These are phyloP conservation scores for Fistulifera pelliculosa DNA, from an alignment of 108 stramenopile genomes.

Conservation along the genomic window DNA sequence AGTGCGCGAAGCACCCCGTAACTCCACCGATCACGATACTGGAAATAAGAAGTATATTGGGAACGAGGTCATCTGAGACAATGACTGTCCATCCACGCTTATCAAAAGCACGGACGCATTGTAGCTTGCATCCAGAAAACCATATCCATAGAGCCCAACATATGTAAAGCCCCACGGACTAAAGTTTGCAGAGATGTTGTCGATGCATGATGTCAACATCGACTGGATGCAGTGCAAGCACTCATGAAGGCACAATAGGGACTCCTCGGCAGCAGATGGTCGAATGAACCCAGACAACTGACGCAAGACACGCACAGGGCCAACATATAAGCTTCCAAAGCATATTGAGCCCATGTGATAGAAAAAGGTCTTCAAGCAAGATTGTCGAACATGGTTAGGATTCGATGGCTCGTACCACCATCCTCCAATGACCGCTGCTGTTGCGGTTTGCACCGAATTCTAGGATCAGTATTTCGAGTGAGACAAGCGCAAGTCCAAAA, in stretches of 20 bases:
- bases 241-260: background rate
- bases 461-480: too few species aligned
- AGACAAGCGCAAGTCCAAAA: too few species aligned
- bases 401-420: constrained; percentile 76
- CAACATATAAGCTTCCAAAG: constrained; percentile 62
- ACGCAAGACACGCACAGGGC: constrained; percentile 7
- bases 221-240: constrained; percentile 50
- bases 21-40: constrained; percentile 34
- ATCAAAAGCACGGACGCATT: constrained; percentile 68
- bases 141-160: constrained; percentile 66
- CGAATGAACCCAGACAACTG: constrained; percentile 9
- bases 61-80: constrained; percentile 58
- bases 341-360: constrained; percentile 77
- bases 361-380: constrained; percentile 66
- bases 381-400: constrained; percentile 32
- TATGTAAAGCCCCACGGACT: constrained; percentile 75
- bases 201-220: constrained; percentile 51
- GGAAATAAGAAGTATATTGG: constrained; percentile 45
- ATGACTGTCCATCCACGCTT: constrained; percentile 69
- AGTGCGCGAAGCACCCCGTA: constrained; percentile 39
- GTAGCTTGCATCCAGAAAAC: constrained; percentile 50
- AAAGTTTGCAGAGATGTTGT: constrained; percentile 48
- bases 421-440: constrained; percentile 65
- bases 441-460: constrained; percentile 31
- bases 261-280: constrained; percentile 7